A percentile compares a stretch with the other conserved stretches of the same genome.
Evolutionary conservation across 116 monocot species (phyloP).

Genomic region (Posidonia oceanica): DNA sequence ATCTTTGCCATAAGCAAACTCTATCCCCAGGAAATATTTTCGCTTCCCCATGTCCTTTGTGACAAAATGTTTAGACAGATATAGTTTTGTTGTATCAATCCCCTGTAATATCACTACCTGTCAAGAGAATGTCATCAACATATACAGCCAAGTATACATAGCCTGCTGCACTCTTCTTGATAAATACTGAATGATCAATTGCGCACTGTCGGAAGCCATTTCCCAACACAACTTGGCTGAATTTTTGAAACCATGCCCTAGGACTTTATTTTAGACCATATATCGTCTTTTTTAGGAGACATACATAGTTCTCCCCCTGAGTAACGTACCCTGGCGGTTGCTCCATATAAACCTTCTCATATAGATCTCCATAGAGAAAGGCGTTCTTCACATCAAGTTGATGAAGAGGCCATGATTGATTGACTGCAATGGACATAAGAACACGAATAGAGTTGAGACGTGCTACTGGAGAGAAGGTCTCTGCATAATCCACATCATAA

Average conservation of each 20-base stretch:
- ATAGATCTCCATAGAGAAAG: background rate
- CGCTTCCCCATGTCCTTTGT: background rate
- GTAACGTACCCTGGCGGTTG: background rate
- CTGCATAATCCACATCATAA: background rate
- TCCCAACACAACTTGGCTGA: too few relatives aligned
- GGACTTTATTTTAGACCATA: slow-evolving; percentile 1
- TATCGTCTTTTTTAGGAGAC: background rate
- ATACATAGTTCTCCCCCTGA: background rate
- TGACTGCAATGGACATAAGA: background rate
- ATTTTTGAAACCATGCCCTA: background rate
- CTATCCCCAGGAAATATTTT: slow-evolving; percentile 1
- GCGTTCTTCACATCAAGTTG: slow-evolving; percentile 1
- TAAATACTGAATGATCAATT: background rate
- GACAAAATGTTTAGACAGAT: background rate
- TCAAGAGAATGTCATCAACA: slow-evolving; percentile 7
- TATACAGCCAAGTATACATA: background rate
- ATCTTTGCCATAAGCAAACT: background rate
- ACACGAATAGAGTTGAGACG: too few relatives aligned
- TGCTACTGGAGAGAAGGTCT: too few relatives aligned
- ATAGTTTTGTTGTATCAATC: background rate
- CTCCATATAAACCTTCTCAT: background rate
- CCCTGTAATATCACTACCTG: background rate
- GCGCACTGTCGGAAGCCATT: too few relatives aligned
- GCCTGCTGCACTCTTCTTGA: background rate
- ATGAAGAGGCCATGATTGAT: background rate